Conservation (phyloP, 2,329 filamentous ascomycete genomes). For the Ophiocordyceps sinensis region DNA sequence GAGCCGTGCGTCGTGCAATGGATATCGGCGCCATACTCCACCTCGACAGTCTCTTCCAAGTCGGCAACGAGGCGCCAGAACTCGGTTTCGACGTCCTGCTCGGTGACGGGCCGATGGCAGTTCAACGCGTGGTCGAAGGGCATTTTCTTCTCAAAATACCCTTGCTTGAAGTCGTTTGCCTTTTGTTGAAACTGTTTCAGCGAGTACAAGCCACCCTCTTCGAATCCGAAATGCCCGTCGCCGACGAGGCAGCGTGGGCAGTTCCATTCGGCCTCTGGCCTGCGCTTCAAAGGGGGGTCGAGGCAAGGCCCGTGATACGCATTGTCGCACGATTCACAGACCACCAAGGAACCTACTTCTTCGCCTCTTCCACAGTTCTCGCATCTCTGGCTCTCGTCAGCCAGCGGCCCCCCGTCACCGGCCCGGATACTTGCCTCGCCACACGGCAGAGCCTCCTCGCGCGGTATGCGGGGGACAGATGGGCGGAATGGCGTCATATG, state of each 20-base stretch:
- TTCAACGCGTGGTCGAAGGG: conserved; percentile 75
- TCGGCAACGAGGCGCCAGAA: conserved; percentile 95
- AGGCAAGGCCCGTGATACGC: conserved; percentile 79
- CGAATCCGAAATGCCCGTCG: conserved; percentile 92
- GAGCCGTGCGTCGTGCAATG: conserved; percentile 97
- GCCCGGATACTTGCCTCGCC: conserved; percentile 22
- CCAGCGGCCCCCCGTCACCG: conserved; percentile 10
- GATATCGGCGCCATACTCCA: conserved; percentile 96
- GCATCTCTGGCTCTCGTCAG: conserved; percentile 42
- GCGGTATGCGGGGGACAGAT: conserved; percentile 51
- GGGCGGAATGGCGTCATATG: conserved; percentile 93
- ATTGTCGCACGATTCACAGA: conserved; percentile 86
- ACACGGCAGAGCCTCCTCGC: conserved; percentile 32
- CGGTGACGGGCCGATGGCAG: conserved; percentile 65
- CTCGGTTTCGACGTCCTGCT: conserved; percentile 90
- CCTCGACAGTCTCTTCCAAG: conserved; percentile 88
- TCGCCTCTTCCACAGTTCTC: conserved; percentile 75
- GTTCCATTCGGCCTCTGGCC: conserved; percentile 85
- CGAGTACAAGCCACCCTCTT: conserved; percentile 92
- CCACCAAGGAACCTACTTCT: conserved; percentile 52
- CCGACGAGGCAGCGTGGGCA: conserved; percentile 90
- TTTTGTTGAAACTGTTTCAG: conserved; percentile 93
- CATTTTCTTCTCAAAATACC: conserved; percentile 84
- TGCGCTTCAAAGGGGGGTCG: conserved; percentile 65
- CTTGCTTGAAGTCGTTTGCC: conserved; percentile 86